phyloP scores from a whole-genome alignment of 2,329 filamentous ascomycete species.

The Aspergillus chevalieri region DNA sequence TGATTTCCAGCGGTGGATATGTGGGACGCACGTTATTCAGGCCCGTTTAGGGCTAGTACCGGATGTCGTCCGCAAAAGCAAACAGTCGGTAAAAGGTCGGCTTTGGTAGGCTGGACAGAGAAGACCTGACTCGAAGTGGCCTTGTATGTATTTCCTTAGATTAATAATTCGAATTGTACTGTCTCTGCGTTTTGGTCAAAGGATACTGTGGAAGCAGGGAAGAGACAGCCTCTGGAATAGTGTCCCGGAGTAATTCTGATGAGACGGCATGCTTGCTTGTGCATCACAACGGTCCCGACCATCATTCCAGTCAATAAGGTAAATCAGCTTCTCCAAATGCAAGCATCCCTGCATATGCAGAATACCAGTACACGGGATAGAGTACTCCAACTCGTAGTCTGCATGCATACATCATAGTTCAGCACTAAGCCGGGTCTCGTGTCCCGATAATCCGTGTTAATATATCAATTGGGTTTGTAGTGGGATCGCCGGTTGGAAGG shows the following conservation, averaged over 20 bases:
- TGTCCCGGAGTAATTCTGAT: background rate
- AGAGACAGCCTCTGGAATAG: background rate
- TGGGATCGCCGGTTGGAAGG: background rate
- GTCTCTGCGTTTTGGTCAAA: too few relatives aligned
- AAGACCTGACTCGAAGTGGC: too few relatives aligned
- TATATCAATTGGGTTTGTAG: background rate
- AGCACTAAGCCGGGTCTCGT: background rate
- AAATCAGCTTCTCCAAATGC: background rate
- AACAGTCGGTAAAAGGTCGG: background rate
- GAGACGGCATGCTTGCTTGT: too few relatives aligned
- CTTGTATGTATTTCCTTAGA: too few relatives aligned
- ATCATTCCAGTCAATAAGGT: background rate
- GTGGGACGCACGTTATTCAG: background rate
- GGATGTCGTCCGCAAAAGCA: background rate
- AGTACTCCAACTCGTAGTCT: too few relatives aligned
- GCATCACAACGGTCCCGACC: too few relatives aligned
- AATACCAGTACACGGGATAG: too few relatives aligned
- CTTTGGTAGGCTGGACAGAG: background rate
- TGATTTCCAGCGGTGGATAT: background rate
- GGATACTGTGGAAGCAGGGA: background rate
- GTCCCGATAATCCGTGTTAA: background rate
- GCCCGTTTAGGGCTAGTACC: background rate
- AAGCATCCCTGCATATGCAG: background rate
- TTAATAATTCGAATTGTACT: too few relatives aligned
- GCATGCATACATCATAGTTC: background rate